A percentile compares a stretch with the other conserved stretches of the same genome.
Evolutionary conservation across 768 basidiomycete species (phyloP).

Genomic region (Lactarius pseudohatsudake): DNA sequence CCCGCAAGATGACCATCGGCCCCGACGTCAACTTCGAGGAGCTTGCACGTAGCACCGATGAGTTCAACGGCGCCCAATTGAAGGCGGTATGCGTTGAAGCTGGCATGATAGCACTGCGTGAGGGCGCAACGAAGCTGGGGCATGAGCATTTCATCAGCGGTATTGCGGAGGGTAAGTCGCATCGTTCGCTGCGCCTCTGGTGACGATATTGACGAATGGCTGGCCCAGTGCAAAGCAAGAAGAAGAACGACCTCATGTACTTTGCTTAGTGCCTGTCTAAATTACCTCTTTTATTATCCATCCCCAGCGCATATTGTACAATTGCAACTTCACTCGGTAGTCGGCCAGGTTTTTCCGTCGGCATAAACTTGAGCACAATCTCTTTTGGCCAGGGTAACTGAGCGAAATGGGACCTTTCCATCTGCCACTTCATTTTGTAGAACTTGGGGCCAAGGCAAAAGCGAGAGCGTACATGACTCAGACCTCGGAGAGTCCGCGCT

Average conservation of each 20-base stretch:
- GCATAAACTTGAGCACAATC: background rate
- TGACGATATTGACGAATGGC: conserved; percentile 30
- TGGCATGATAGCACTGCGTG: conserved; percentile 96
- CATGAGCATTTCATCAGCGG: conserved; percentile 97
- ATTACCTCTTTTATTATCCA: conserved; percentile 15
- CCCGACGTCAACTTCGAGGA: conserved; percentile 96
- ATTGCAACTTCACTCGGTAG: conserved; percentile 5
- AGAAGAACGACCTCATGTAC: conserved; percentile 98
- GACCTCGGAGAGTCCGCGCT: too few relatives aligned
- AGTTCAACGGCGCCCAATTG: conserved; percentile 96
- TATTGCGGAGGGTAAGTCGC: conserved; percentile 71
- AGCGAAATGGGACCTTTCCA: too few relatives aligned
- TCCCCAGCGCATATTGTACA: conserved; percentile 22
- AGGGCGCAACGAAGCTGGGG: conserved; percentile 82
- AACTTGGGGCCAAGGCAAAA: too few relatives aligned
- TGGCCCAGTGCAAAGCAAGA: conserved; percentile 90
- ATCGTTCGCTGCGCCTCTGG: conserved; percentile 11
- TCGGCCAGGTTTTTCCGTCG: background rate
- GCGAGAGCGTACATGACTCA: too few relatives aligned
- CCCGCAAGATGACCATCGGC: conserved; percentile 89
- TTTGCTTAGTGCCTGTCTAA: conserved; percentile 59
- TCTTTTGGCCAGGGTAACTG: too few relatives aligned
- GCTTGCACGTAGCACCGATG: conserved; percentile 93
- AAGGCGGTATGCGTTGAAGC: conserved; percentile 99
- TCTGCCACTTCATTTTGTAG: too few relatives aligned